Evolutionary conservation across 1,284 basidiomycete genomes (phyloP).

Genomic region (Puccinia novopanici): DNA sequence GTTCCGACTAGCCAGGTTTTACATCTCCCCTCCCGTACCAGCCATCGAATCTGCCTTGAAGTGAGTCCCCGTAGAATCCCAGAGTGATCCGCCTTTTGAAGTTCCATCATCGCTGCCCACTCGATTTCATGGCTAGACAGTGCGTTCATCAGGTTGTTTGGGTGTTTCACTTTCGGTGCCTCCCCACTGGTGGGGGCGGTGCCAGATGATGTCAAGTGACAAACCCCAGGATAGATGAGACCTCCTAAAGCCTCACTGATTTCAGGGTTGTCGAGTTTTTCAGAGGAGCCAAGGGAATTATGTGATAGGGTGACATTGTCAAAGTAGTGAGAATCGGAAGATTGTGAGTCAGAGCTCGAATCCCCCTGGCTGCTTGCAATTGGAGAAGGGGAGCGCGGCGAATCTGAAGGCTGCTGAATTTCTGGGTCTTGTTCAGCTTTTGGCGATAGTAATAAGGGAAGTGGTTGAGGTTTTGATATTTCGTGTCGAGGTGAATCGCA

Average conservation of each 20-base stretch:
- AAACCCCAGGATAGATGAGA: background rate
- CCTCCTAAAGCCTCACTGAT: background rate
- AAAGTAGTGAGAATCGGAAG: conserved; percentile 1
- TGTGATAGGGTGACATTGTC: background rate
- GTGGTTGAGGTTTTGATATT: background rate
- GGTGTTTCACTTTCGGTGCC: background rate
- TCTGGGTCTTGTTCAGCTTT: background rate
- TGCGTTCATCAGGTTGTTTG: conserved; percentile 12
- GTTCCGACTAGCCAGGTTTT: conserved; percentile 36
- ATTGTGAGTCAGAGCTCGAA: background rate
- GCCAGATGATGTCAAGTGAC: background rate
- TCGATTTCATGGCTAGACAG: conserved; percentile 31
- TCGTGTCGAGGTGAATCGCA: background rate
- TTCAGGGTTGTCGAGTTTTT: background rate
- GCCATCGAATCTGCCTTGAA: conserved; percentile 40
- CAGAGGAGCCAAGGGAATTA: background rate
- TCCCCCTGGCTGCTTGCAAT: background rate
- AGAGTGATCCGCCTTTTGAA: conserved; percentile 36
- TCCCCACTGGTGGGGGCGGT: background rate
- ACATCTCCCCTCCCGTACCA: conserved; percentile 28
- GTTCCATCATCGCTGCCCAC: conserved; percentile 48
- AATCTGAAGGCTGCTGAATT: background rate
- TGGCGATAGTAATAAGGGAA: background rate
- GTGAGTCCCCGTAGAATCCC: conserved; percentile 42
- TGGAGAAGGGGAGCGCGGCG: background rate